Conservation (phyloP, 805 yeast genomes). For the Yarrowia osloensis region DNA sequence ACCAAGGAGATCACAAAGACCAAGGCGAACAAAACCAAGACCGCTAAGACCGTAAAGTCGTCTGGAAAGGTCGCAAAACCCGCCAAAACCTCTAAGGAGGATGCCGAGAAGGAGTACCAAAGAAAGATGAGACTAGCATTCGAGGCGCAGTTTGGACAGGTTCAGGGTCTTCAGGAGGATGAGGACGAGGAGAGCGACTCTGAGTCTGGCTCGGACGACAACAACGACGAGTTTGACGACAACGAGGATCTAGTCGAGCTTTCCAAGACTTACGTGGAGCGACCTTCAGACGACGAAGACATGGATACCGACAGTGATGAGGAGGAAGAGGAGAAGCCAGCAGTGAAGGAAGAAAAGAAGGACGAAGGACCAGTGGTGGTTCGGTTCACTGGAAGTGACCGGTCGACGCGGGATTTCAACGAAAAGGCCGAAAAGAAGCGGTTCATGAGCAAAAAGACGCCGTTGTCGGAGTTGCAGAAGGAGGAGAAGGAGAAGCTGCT, state of each 20-base stretch:
- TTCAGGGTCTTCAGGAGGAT: conserved; percentile 24
- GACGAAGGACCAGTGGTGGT: conserved; percentile 40
- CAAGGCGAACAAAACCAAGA: not conserved
- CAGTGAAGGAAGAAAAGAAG: not conserved
- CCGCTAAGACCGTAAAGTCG: not conserved
- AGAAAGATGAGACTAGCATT: conserved; percentile 39
- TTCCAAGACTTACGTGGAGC: conserved; percentile 30
- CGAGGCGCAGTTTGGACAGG: conserved; percentile 42
- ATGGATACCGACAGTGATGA: not conserved
- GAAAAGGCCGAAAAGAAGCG: conserved; percentile 38
- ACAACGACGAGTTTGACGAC: conserved; percentile 37
- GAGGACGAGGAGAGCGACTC: conserved; percentile 21
- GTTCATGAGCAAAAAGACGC: conserved; percentile 37
- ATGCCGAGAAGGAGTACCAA: conserved; percentile 34
- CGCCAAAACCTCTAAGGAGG: not conserved
- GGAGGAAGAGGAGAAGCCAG: not conserved
- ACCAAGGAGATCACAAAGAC: not conserved
- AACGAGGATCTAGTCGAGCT: conserved; percentile 33
- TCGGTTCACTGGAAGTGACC: conserved; percentile 41
- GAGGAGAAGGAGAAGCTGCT: not conserved
- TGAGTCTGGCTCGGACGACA: conserved; percentile 22
- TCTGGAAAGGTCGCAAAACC: not conserved
- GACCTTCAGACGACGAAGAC: conserved; percentile 37
- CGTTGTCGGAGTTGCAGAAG: conserved; percentile 13
- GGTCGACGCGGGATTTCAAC: conserved; percentile 31